Evolutionary conservation across 83 land plant species (phyloP).

Genomic region (Diphasiastrum complanatum): DNA sequence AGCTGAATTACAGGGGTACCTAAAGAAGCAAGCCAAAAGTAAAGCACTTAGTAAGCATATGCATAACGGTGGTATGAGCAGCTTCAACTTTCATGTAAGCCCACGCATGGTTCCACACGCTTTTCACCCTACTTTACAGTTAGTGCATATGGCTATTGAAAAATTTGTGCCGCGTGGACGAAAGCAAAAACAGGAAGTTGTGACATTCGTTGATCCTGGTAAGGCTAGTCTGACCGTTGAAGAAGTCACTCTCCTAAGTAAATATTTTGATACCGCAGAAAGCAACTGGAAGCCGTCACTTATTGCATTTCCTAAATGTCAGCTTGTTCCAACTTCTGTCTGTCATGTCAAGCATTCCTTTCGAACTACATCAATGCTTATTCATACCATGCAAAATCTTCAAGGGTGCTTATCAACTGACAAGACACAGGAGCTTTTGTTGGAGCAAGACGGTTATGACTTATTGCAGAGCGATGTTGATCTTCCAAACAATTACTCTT

Average conservation of each 20-base stretch:
- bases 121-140: slow-evolving; percentile 68
- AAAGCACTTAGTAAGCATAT: slow-evolving; percentile 72
- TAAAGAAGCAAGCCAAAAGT: slow-evolving; percentile 70
- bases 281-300: slow-evolving; percentile 77
- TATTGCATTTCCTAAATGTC: slow-evolving; percentile 83
- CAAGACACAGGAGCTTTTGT: neutral
- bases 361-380: slow-evolving; percentile 63
- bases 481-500: too few relatives aligned
- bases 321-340: slow-evolving; percentile 62
- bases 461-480: slow-evolving; percentile 2
- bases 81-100: slow-evolving; percentile 81
- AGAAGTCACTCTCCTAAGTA: neutral
- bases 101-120: slow-evolving; percentile 92
- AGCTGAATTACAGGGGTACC: slow-evolving; percentile 75
- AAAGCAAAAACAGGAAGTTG: slow-evolving; percentile 37
- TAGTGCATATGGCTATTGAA: slow-evolving; percentile 58
- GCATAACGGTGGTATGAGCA: slow-evolving; percentile 76
- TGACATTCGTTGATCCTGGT: slow-evolving; percentile 15
- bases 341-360: slow-evolving; percentile 60
- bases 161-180: slow-evolving; percentile 62
- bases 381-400: slow-evolving; percentile 63
- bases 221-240: slow-evolving; percentile 24
- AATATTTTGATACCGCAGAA: slow-evolving; percentile 7
- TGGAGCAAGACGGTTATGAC: slow-evolving; percentile 1
- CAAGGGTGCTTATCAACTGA: slow-evolving; percentile 22